Percentiles rank a stretch among this genome's conserved stretches.
These are phyloP conservation scores for Microdochium bolleyi DNA, from an alignment of 2,329 filamentous ascomycete genomes.

Conservation along the genomic window DNA sequence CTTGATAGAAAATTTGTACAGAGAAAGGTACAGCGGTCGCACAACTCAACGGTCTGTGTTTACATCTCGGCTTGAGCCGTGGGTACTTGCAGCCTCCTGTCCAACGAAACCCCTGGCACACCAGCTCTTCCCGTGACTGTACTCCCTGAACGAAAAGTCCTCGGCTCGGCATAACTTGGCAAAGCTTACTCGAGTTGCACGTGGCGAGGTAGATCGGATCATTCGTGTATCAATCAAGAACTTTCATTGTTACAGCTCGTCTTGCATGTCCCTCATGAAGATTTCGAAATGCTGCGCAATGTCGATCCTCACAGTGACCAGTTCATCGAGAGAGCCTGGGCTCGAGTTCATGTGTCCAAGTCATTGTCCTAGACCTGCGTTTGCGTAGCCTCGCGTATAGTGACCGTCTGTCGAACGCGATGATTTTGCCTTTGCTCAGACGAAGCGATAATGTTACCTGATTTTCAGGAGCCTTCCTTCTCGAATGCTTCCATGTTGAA, in stretches of 20 bases:
- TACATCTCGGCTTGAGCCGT: no score
- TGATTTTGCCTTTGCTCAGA: no score
- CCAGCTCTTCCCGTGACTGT: background rate
- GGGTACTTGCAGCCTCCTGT: no score
- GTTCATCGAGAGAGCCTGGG: background rate
- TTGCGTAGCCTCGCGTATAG: background rate
- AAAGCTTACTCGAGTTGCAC: background rate
- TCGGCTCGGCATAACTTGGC: no score
- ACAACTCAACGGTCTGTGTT: no score
- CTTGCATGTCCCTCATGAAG: no score
- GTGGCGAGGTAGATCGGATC: background rate
- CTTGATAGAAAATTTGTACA: no score
- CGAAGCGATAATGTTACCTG: no score
- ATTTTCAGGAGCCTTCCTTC: no score
- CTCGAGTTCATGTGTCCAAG: background rate
- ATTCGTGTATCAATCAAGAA: background rate
- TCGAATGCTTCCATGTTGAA: no score
- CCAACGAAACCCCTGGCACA: background rate
- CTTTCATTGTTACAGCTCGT: background rate
- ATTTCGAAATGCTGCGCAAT: background rate
- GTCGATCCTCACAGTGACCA: background rate
- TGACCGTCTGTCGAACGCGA: background rate
- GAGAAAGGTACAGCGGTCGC: constrained; percentile 6
- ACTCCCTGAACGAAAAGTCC: background rate
- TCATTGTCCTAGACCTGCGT: background rate